Evolutionary conservation across 2,329 filamentous ascomycete species (phyloP), one percentile per base, ranked within the genome.

Genomic region (Aspergillus uvarum): DNA sequence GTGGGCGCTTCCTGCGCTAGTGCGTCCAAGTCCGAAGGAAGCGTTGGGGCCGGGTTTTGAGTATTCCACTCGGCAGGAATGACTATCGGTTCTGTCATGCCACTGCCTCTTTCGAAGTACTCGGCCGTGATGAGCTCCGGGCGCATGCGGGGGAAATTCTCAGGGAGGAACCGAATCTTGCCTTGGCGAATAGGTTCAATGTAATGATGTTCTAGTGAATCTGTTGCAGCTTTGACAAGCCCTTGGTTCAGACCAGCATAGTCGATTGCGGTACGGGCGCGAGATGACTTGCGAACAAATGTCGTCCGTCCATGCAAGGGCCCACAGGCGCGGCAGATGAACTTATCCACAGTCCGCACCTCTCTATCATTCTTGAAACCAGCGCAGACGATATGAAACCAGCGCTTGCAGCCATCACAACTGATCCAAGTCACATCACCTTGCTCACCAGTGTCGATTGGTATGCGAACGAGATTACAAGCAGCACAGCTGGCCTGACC

Each of bases 221-320:
- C 86, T 56, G 85, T 84, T 5, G 86, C 85, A 1, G 86, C 86
- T 70, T 87, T 87, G 55, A 89, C 77, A 14, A 88, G 81, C 47
- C 87, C 87, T 71, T 87, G 83, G 65, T 89, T 87, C 47, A 89
- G 77, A 51, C 86, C 86, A 53, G 86, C 86, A 72, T 89, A 89
- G 70, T 89, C 87, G 60, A 89, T 88, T 16, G 84, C 83, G 35
- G 85, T 86, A 67, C 87, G 85, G 32, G 86, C 85, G 56, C 87
- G 81, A 51, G 83, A 81, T 22, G 87, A 89, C 70, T 89, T 89
- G 62, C 87, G 84, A 50, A 89, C 85, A 72, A 83, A 87, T 1
- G 87, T 89, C 24, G 87, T 89, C 66, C 83, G 81, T 21, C 87
- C 87, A 73, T 86, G 82, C 12, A 79, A 75, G 22, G 84, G 81